Conservation (phyloP, 257 asterid species). For the Perilla frutescens region DNA sequence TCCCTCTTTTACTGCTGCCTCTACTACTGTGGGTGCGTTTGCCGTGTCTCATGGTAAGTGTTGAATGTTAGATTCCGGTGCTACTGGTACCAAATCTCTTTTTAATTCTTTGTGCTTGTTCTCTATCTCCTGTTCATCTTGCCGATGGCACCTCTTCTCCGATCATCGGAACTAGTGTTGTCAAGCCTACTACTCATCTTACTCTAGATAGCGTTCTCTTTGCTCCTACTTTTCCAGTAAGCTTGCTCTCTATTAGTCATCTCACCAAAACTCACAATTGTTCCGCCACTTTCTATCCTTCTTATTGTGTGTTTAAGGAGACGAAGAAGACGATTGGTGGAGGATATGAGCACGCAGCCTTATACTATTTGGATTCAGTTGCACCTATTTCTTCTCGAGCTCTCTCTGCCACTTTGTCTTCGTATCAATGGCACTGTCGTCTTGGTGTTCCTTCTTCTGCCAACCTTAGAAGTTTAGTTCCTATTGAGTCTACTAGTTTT, state of each 20-base stretch:
- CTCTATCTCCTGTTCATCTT: too few species aligned
- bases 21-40: too few species aligned
- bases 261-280: conserved; percentile 28
- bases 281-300: conserved; percentile 7
- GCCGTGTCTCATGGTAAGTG: background rate
- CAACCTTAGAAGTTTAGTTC: background rate
- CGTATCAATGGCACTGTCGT: conserved; percentile 10
- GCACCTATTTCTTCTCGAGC: background rate
- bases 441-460: background rate
- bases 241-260: background rate
- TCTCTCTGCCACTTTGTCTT: background rate
- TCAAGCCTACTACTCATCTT: too few species aligned
- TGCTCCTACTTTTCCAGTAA: background rate
- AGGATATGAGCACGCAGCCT: background rate
- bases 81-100: too few species aligned
- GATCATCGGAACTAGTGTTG: too few species aligned
- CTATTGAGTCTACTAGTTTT: too few species aligned
- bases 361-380: background rate
- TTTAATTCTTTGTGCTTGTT: too few species aligned
- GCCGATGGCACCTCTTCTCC: too few species aligned
- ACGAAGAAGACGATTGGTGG: background rate
- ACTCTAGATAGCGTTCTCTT: background rate
- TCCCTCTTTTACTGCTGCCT: too few species aligned
- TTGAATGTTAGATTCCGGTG: too few species aligned
- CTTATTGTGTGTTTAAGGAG: conserved; percentile 1